Base-by-base conservation (phyloP, 495 filamentous ascomycete species). In the Corynascus novoguineensis region DNA sequence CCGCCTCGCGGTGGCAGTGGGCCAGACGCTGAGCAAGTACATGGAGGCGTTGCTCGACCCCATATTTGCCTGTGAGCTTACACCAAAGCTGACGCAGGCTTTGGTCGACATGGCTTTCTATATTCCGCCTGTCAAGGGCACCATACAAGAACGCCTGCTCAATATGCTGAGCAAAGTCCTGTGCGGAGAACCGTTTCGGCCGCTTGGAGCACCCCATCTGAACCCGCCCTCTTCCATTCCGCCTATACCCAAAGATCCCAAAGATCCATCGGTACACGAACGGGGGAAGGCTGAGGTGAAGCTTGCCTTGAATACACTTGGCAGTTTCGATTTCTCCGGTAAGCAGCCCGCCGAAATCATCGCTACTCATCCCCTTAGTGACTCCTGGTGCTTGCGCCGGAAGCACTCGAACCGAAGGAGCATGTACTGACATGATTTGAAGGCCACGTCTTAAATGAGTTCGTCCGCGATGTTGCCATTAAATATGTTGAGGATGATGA, bases 71-170 rank as follows among this genome's bases (percentile, higher is more conserved):
- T 99, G 93, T 61, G 92, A 92, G 42, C 77, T 99, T 37, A 96
- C 88, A 53, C 86, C 89, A 60, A 89, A 93, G 49, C 80, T 99
- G 19, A 96, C 90, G 0, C 92, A 97, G 67, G 93, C 93, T 14
- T 75, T 99, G 48, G 90, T 97, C 21, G 93, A 97, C 66, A 95
- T 99, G 88, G 92, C 93, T 38, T 93, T 97, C 66, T 97, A 97
- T 68, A 95, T 99, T 48, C 92, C 93, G 0, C 93, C 95, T 1
- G 87, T 96, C 60, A 92, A 95, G 70, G 79, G 85, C 27, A 89
- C 81, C 11, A 97, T 99, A 38, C 93, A 99, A 68, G 92, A 96
- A 59, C 86, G 89, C 56, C 78, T 99, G 34, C 81, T 99, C 29
- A 88, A 99, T 65, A 89, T 97, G 83, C 78, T 99, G 5, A 97